A percentile compares a stretch with the other conserved stretches of the same genome.
Evolutionary conservation across 495 filamentous ascomycete genomes (phyloP).

Genomic region (Neurospora tetraspora): DNA sequence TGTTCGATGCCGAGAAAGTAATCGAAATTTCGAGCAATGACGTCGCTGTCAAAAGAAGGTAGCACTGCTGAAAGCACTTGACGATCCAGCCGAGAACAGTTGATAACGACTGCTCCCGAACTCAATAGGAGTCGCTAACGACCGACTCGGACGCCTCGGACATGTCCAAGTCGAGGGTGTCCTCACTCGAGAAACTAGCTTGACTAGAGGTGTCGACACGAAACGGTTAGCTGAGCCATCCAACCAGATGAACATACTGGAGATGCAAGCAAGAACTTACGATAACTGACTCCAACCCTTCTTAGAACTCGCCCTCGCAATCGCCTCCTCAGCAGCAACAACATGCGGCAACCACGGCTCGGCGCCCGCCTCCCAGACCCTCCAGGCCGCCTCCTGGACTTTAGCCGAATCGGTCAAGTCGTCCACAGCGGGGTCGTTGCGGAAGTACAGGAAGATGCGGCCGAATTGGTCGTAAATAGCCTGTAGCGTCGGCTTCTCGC

Average conservation of each 20-base stretch:
- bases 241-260: too few relatives aligned
- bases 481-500: conserved; percentile 15
- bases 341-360: conserved; percentile 12
- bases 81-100: not conserved
- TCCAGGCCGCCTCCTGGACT: conserved; percentile 18
- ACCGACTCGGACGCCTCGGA: not conserved
- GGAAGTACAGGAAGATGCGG: conserved; percentile 20
- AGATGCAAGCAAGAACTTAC: too few relatives aligned
- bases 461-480: conserved; percentile 28
- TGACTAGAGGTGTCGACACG: conserved; percentile 1
- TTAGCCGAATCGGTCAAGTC: conserved; percentile 17
- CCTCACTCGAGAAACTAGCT: conserved; percentile 7
- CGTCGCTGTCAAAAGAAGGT: not conserved
- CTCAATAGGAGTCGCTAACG: not conserved
- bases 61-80: not conserved
- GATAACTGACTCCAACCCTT: conserved; percentile 9
- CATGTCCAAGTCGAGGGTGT: conserved; percentile 2
- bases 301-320: conserved; percentile 13
- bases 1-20: not conserved
- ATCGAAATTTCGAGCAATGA: not conserved
- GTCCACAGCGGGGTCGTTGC: conserved; percentile 19
- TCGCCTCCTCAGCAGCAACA: conserved; percentile 11
- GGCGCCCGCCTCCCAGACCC: conserved; percentile 17
- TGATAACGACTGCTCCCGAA: not conserved
- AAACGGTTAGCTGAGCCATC: not conserved